These are phyloP conservation scores for Typha latifolia DNA, from an alignment of 176 grass and related monocot genomes.

Conservation along the genomic window DNA sequence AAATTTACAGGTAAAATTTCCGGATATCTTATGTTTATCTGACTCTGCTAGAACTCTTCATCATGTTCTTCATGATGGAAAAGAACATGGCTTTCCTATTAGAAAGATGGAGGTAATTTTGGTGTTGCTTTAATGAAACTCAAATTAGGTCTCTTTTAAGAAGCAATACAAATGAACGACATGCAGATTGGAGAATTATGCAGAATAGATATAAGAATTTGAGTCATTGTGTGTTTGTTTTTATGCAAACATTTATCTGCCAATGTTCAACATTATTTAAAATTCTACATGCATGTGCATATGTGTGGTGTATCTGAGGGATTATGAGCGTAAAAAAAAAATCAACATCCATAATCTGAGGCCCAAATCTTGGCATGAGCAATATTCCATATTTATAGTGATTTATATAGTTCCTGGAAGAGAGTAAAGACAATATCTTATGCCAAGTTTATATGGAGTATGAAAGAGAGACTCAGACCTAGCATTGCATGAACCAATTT, in stretches of 20 bases:
- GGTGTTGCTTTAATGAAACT: not conserved
- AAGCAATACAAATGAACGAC: not conserved
- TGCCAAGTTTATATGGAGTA: no score
- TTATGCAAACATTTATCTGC: not conserved
- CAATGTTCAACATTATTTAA: not conserved
- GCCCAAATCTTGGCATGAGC: no score
- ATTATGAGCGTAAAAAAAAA: no score
- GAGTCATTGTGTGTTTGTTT: not conserved
- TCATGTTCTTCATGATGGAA: constrained; percentile 7
- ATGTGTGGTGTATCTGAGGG: no score
- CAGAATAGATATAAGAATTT: not conserved
- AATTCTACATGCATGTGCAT: no score
- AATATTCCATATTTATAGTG: no score
- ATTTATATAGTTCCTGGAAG: no score
- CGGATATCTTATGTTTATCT: not conserved
- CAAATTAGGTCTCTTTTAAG: not conserved
- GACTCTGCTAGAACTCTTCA: not conserved
- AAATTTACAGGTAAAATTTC: constrained; percentile 46
- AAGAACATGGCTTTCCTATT: constrained; percentile 9
- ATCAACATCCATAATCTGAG: no score
- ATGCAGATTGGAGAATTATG: not conserved
- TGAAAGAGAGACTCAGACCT: no score
- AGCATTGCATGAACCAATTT: no score
- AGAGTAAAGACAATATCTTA: no score
- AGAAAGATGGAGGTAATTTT: not conserved